Conservation (phyloP, 768 basidiomycete species). For the Hypholoma sublateritium region DNA sequence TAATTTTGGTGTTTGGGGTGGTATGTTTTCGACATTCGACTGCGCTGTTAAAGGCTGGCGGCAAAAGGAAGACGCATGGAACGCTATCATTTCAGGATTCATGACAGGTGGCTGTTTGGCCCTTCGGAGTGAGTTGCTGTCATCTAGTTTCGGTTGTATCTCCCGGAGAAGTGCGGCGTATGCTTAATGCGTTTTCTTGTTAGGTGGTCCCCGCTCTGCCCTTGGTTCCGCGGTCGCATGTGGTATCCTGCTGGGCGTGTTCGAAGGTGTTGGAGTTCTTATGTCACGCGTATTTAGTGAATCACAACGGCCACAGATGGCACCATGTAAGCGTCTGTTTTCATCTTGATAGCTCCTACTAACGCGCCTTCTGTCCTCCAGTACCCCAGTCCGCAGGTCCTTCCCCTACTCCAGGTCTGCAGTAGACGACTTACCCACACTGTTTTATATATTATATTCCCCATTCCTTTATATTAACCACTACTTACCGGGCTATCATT, state of each 20-base stretch:
- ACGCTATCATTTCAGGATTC: slow-evolving; percentile 97
- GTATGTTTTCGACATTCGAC: slow-evolving; percentile 98
- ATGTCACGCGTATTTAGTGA: slow-evolving; percentile 88
- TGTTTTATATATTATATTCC: slow-evolving; percentile 27
- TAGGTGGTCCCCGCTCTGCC: slow-evolving; percentile 91
- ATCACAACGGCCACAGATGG: slow-evolving; percentile 75
- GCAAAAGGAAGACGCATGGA: slow-evolving; percentile 99
- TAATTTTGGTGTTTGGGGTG: slow-evolving; percentile 95
- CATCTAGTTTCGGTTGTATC: neutral
- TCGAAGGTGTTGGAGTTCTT: slow-evolving; percentile 94
- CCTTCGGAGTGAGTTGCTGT: slow-evolving; percentile 75
- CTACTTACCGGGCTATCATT: slow-evolving; percentile 3
- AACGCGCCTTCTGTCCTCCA: slow-evolving; percentile 40
- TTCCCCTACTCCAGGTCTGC: slow-evolving; percentile 40
- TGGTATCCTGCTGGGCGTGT: slow-evolving; percentile 92
- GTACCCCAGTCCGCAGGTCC: slow-evolving; percentile 46
- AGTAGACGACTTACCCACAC: slow-evolving; percentile 42
- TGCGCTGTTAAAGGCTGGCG: slow-evolving; percentile 96
- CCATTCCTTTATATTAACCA: slow-evolving; percentile 14
- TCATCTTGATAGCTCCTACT: neutral
- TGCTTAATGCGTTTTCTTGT: slow-evolving; percentile 1
- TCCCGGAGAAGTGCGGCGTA: neutral
- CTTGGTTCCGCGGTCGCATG: slow-evolving; percentile 93
- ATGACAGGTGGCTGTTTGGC: slow-evolving; percentile 97
- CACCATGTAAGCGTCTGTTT: slow-evolving; percentile 57